Evolutionary conservation across 108 stramenopile species (phyloP).

Genomic region (Chaetoceros muelleri): DNA sequence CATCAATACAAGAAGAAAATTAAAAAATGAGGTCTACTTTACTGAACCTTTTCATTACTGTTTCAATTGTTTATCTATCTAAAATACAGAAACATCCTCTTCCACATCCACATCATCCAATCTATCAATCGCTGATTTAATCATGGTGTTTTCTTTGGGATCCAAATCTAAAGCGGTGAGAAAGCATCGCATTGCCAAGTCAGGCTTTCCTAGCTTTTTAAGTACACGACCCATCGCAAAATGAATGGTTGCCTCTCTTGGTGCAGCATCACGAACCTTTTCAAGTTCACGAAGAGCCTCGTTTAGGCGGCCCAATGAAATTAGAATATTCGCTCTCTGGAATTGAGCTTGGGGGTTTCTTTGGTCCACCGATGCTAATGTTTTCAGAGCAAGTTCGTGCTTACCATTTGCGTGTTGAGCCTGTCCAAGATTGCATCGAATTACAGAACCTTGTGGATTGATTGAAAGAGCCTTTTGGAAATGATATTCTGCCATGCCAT

Average conservation of each 20-base stretch:
- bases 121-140: conserved; percentile 84
- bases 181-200: conserved; percentile 88
- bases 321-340: conserved; percentile 88
- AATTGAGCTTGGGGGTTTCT: conserved; percentile 93
- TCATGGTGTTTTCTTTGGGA: conserved; percentile 91
- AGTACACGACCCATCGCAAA: conserved; percentile 93
- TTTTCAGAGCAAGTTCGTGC: conserved; percentile 80
- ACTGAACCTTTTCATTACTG: background rate
- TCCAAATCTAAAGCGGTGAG: conserved; percentile 92
- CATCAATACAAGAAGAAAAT: too few species aligned
- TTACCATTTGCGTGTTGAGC: conserved; percentile 86
- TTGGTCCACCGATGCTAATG: conserved; percentile 79
- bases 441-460: conserved; percentile 82
- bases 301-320: conserved; percentile 72
- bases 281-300: conserved; percentile 86
- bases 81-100: conserved; percentile 72
- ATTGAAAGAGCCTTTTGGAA: conserved; percentile 82
- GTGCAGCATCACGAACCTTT: conserved; percentile 84
- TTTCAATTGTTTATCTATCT: too few species aligned
- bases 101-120: conserved; percentile 82
- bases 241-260: conserved; percentile 88
- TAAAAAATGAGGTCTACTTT: too few species aligned
- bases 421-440: conserved; percentile 92
- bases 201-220: conserved; percentile 81
- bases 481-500: conserved; percentile 92